Percentiles rank a stretch among this genome's conserved stretches.
phyloP scores from a whole-genome alignment of 177 flowering plant genomes.

The Vitis hybrid region DNA sequence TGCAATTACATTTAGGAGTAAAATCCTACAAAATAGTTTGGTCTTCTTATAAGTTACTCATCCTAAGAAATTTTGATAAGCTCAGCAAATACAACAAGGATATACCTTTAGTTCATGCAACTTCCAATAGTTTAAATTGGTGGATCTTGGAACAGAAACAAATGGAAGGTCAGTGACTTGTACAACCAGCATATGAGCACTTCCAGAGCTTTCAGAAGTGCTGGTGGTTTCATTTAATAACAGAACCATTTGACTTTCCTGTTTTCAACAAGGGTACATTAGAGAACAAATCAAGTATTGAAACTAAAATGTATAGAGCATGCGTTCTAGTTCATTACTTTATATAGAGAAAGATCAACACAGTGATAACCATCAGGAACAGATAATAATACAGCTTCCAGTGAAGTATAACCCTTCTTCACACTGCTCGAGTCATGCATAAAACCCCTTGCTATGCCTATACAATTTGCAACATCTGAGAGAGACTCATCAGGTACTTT shows the following conservation, averaged over 20 bases:
- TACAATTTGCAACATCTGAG: slow-evolving; percentile 51
- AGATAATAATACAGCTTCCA: slow-evolving; percentile 64
- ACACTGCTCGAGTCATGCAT: slow-evolving; percentile 30
- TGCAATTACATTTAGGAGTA: too few species aligned
- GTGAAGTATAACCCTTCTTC: slow-evolving; percentile 30
- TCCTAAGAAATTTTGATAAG: background rate
- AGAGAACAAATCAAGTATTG: background rate
- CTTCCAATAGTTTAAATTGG: slow-evolving; percentile 45
- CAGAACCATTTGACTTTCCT: slow-evolving; percentile 85
- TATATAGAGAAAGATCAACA: slow-evolving; percentile 88
- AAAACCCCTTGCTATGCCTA: slow-evolving; percentile 70
- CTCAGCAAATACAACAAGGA: background rate
- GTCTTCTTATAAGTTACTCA: background rate
- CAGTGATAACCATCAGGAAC: slow-evolving; percentile 72
- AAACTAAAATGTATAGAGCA: background rate
- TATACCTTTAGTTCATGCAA: slow-evolving; percentile 69
- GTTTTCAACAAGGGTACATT: slow-evolving; percentile 23
- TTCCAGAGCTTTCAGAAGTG: slow-evolving; percentile 64
- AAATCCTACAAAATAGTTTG: background rate
- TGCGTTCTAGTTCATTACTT: slow-evolving; percentile 41
- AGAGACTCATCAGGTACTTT: slow-evolving; percentile 65
- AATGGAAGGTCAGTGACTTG: slow-evolving; percentile 73
- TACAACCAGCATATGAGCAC: slow-evolving; percentile 67
- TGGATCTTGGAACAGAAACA: slow-evolving; percentile 45
- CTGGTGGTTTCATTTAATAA: slow-evolving; percentile 56